Percentiles rank a stretch among this genome's conserved stretches.
Conservation (phyloP, 768 basidiomycete genomes). For the Suillus spraguei region DNA sequence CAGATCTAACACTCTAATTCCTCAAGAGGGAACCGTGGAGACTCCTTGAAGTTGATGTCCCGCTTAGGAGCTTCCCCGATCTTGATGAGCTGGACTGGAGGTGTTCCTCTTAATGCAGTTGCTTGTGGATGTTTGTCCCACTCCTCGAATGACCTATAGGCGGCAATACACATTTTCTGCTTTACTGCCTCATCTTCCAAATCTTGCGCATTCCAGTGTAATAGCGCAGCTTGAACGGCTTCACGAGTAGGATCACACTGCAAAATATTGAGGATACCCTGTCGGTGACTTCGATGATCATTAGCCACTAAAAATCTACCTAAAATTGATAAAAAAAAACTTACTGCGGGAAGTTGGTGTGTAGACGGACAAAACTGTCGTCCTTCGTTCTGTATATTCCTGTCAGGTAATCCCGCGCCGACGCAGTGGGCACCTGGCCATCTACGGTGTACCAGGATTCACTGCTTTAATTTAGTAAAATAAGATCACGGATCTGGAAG, state of each 20-base stretch:
- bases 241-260: constrained; percentile 36
- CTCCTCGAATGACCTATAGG: constrained; percentile 47
- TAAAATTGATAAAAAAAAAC: constrained; percentile 17
- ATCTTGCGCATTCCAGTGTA: constrained; percentile 43
- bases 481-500: constrained; percentile 17
- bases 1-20: constrained; percentile 58
- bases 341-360: constrained; percentile 69
- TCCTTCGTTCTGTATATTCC: constrained; percentile 59
- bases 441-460: constrained; percentile 53
- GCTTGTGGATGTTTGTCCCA: constrained; percentile 57
- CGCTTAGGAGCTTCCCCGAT: constrained; percentile 51
- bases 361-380: constrained; percentile 51
- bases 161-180: constrained; percentile 50
- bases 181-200: constrained; percentile 51
- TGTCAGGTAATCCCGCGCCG: constrained; percentile 50
- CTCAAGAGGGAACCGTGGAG: constrained; percentile 47
- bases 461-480: constrained; percentile 39
- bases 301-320: neutral
- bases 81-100: constrained; percentile 46
- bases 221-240: constrained; percentile 40
- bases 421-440: constrained; percentile 32
- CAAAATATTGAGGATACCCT: constrained; percentile 52
- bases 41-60: constrained; percentile 14
- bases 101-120: constrained; percentile 37
- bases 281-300: constrained; percentile 44